A percentile compares a stretch with the other conserved stretches of the same genome.
These are phyloP conservation scores for Macaranga tanarius DNA, from an alignment of 441 rosid genomes.

Conservation along the genomic window DNA sequence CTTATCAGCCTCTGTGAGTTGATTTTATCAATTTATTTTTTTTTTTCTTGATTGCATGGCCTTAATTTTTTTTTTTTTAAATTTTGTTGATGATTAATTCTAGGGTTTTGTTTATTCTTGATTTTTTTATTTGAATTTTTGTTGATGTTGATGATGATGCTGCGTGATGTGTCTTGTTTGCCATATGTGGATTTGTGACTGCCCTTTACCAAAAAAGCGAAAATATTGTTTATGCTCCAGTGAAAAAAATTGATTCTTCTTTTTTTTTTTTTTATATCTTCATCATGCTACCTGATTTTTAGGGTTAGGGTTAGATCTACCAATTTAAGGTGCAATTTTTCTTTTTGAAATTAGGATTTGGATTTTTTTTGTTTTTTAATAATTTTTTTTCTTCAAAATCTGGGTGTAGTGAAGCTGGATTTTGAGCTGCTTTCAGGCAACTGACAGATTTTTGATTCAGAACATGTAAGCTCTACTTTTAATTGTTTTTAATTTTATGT, in stretches of 20 bases:
- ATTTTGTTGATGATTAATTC: slow-evolving; percentile 18
- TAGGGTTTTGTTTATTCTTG: slow-evolving; percentile 26
- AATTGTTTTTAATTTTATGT: slow-evolving; percentile 7
- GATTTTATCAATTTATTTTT: background rate
- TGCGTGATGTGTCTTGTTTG: slow-evolving; percentile 27
- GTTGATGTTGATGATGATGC: slow-evolving; percentile 1
- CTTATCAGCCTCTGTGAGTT: slow-evolving; percentile 27
- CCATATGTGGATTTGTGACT: slow-evolving; percentile 36
- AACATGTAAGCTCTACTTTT: slow-evolving; percentile 43
- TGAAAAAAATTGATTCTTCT: slow-evolving; percentile 16
- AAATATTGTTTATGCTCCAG: slow-evolving; percentile 9
- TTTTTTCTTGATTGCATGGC: background rate
- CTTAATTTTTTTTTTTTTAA: too few species aligned
- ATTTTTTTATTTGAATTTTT: slow-evolving; percentile 9
- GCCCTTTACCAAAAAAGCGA: slow-evolving; percentile 20
- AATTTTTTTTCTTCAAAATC: slow-evolving; percentile 22
- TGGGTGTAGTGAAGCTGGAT: slow-evolving; percentile 38
- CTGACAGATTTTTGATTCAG: slow-evolving; percentile 48
- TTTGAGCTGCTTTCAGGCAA: slow-evolving; percentile 46
- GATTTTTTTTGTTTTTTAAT: slow-evolving; percentile 17
- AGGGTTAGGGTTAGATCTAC: slow-evolving; percentile 56
- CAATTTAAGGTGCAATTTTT: slow-evolving; percentile 21
- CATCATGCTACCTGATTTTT: slow-evolving; percentile 31
- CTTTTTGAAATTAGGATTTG: slow-evolving; percentile 21
- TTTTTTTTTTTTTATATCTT: too few species aligned